These are phyloP conservation scores for Solanum sejunctum DNA, from an alignment of 257 asterid species.

Conservation along the genomic window DNA sequence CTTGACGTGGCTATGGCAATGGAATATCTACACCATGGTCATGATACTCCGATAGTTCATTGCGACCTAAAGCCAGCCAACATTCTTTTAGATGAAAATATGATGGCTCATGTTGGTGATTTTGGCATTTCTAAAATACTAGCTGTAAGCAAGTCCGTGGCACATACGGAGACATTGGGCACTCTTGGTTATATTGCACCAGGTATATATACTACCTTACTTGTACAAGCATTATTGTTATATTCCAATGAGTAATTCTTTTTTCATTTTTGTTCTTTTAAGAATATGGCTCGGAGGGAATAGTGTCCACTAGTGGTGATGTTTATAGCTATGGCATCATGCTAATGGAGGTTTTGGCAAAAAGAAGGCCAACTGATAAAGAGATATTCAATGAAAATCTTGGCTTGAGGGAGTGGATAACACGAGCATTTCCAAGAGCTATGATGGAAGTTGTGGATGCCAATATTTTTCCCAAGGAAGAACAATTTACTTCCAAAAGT, in stretches of 20 bases:
- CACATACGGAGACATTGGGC: constrained; percentile 15
- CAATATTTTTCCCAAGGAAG: not conserved
- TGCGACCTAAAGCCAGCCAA: constrained; percentile 21
- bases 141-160: not conserved
- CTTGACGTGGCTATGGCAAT: constrained; percentile 22
- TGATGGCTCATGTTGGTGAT: not conserved
- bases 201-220: not conserved
- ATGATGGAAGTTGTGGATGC: not conserved
- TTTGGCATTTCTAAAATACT: not conserved
- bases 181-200: constrained; percentile 32
- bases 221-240: not conserved
- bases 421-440: not conserved
- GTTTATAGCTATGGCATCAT: constrained; percentile 23
- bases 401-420: constrained; percentile 18
- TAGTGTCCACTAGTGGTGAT: constrained; percentile 15
- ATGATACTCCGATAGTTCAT: constrained; percentile 13
- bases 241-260: not conserved
- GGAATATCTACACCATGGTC: constrained; percentile 25
- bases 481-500: not conserved
- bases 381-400: constrained; percentile 10
- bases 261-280: not conserved
- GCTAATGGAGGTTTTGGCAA: constrained; percentile 16
- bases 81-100: not conserved
- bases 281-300: constrained; percentile 24
- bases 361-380: constrained; percentile 12